Conservation (phyloP, 345 rosid genomes). For the Populus alba region DNA sequence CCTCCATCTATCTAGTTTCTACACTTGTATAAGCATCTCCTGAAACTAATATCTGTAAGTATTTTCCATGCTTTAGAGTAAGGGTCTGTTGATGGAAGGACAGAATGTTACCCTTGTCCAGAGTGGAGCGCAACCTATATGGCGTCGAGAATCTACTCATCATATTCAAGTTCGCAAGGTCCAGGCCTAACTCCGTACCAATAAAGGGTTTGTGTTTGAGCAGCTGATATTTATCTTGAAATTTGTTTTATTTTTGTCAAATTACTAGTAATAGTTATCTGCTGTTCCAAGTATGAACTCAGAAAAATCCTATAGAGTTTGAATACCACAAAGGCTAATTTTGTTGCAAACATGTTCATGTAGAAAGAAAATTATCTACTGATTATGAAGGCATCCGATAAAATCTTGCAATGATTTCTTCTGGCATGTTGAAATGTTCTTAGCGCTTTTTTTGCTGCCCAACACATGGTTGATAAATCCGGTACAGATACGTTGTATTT, state of each 20-base stretch:
- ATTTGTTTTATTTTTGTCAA: neutral
- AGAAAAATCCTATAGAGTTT: neutral
- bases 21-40: conserved; percentile 3
- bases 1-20: neutral
- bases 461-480: neutral
- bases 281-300: neutral
- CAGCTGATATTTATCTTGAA: conserved; percentile 1
- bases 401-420: conserved; percentile 1
- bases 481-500: neutral
- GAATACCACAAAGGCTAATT: neutral
- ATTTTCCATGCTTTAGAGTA: conserved; percentile 43
- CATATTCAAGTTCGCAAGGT: conserved; percentile 92
- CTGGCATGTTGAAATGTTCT: neutral
- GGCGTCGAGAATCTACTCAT: conserved; percentile 92
- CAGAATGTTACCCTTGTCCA: conserved; percentile 80
- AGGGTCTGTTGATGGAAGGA: conserved; percentile 64
- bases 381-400: neutral
- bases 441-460: neutral
- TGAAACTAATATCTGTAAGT: neutral
- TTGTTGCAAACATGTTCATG: neutral
- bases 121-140: conserved; percentile 92
- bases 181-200: conserved; percentile 40
- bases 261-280: neutral
- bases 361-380: neutral
- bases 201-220: conserved; percentile 11